phyloP scores from a whole-genome alignment of 2,329 filamentous ascomycete genomes.

The Colletotrichum costaricense region DNA sequence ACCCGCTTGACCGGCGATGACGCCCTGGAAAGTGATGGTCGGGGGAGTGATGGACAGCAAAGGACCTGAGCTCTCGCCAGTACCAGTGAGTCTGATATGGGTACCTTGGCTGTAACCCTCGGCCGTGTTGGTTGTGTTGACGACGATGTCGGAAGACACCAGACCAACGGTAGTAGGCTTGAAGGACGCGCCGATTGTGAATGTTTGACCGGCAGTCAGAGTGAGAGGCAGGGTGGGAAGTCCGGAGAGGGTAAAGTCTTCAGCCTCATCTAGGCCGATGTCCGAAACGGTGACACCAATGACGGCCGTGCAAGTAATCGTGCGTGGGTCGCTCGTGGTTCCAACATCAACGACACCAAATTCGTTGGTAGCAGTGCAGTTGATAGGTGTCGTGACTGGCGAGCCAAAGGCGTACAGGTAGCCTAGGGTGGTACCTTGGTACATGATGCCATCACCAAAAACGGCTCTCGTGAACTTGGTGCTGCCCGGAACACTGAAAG shows the following conservation, averaged over 20 bases:
- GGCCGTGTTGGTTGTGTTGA: slow-evolving; percentile 59
- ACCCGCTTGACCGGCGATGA: slow-evolving; percentile 56
- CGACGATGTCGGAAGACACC: slow-evolving; percentile 57
- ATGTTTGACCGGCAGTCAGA: slow-evolving; percentile 48
- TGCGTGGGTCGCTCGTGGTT: slow-evolving; percentile 38
- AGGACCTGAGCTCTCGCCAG: slow-evolving; percentile 56
- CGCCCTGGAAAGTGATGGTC: slow-evolving; percentile 59
- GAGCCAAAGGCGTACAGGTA: slow-evolving; percentile 67
- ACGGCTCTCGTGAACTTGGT: slow-evolving; percentile 69
- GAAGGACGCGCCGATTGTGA: slow-evolving; percentile 59
- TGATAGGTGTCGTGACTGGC: slow-evolving; percentile 63
- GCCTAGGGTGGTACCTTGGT: slow-evolving; percentile 63
- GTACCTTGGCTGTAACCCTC: slow-evolving; percentile 59
- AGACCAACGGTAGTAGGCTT: slow-evolving; percentile 58
- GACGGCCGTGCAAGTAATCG: slow-evolving; percentile 60
- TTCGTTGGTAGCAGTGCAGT: slow-evolving; percentile 61
- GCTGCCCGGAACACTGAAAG: slow-evolving; percentile 62
- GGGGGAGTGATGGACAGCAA: slow-evolving; percentile 60
- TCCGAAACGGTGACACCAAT: slow-evolving; percentile 54
- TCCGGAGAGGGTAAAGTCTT: slow-evolving; percentile 50
- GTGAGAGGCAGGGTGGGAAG: slow-evolving; percentile 45
- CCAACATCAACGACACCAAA: slow-evolving; percentile 53
- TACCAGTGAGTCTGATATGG: slow-evolving; percentile 59
- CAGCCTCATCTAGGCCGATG: slow-evolving; percentile 46
- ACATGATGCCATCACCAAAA: slow-evolving; percentile 67